Conservation (phyloP, 495 filamentous ascomycete genomes). For the Articulospora tetracladia region DNA sequence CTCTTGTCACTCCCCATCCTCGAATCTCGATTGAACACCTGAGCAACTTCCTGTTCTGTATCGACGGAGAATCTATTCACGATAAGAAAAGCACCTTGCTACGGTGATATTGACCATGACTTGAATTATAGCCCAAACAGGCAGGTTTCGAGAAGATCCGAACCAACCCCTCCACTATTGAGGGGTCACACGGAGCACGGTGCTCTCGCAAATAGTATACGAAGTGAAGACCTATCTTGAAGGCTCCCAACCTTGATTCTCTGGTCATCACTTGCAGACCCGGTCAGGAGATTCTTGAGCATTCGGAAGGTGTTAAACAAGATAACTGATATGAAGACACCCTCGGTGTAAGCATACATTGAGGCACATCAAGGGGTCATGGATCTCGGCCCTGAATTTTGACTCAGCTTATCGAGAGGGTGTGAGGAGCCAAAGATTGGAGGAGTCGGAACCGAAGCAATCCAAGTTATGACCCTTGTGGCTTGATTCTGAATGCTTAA, state of each 20-base stretch:
- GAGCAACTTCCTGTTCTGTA: not conserved
- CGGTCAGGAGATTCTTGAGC: not conserved
- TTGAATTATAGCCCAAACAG: not conserved
- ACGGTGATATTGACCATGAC: not conserved
- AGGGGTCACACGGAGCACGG: not conserved
- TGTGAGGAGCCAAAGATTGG: not conserved
- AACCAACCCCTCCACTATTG: not conserved
- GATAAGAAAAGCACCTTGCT: not conserved
- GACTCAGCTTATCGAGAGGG: not conserved
- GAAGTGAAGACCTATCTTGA: too few relatives aligned
- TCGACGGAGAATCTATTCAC: not conserved
- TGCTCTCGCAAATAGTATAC: too few relatives aligned
- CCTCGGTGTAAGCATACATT: not conserved
- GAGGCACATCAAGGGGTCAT: not conserved
- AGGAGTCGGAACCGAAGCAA: not conserved
- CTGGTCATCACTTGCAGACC: not conserved
- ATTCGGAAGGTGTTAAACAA: not conserved
- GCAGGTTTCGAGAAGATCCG: conserved; percentile 1
- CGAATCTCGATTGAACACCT: not conserved
- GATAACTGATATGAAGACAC: too few relatives aligned
- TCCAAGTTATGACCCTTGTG: not conserved
- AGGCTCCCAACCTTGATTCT: too few relatives aligned
- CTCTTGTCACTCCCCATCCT: too few relatives aligned
- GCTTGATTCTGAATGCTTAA: not conserved
- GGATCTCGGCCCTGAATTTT: not conserved